phyloP scores from a whole-genome alignment of 2,329 filamentous ascomycete genomes.

The Stylonectria norvegica region DNA sequence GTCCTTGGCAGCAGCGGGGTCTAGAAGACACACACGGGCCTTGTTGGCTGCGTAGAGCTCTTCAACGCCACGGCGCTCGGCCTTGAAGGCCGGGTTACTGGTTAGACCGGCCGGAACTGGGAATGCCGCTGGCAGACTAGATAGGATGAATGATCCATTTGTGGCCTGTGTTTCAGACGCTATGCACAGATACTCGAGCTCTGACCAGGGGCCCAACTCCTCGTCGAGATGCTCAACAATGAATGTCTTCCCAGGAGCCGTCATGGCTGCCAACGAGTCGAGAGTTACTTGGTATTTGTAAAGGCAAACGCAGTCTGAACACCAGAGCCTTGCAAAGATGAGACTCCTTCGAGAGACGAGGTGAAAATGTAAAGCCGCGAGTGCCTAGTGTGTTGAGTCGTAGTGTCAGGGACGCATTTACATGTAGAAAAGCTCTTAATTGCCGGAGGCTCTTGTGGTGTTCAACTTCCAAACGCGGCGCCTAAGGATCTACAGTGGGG shows the following conservation, averaged over 20 bases:
- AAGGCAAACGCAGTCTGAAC: no score
- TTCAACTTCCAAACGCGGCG: no score
- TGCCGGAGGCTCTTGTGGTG: no score
- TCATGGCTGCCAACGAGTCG: no score
- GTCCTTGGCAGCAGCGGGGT: constrained; percentile 79
- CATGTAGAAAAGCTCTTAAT: no score
- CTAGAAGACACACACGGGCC: constrained; percentile 78
- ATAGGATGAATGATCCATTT: constrained; percentile 72
- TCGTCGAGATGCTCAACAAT: constrained; percentile 96
- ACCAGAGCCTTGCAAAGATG: no score
- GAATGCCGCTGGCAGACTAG: constrained; percentile 70
- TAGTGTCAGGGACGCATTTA: no score
- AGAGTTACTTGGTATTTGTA: no score
- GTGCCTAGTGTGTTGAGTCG: no score
- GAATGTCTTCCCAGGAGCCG: constrained; percentile 62
- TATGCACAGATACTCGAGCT: constrained; percentile 87
- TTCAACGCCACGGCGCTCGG: constrained; percentile 77
- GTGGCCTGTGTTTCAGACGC: constrained; percentile 71
- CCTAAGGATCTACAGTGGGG: no score
- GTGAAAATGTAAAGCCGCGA: no score
- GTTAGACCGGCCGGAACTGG: constrained; percentile 59
- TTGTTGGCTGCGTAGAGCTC: constrained; percentile 72
- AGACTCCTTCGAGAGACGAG: no score
- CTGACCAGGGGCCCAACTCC: constrained; percentile 90
- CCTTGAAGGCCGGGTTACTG: constrained; percentile 58